Conservation (phyloP, 148 eudicot genomes). For the Simmondsia chinensis region DNA sequence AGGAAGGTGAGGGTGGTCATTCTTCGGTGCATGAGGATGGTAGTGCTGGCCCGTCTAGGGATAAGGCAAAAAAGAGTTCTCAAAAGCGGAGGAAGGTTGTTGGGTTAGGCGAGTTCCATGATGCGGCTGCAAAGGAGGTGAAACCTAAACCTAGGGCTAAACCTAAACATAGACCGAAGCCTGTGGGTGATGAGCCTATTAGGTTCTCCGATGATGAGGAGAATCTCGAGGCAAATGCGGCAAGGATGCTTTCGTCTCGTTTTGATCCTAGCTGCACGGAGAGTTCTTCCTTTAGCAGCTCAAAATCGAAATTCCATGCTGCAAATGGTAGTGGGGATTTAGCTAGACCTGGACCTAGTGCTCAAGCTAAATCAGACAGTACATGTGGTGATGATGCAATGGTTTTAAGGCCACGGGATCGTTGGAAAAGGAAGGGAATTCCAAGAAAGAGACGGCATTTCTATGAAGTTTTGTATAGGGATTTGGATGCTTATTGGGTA, state of each 20-base stretch:
- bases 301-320: conserved; percentile 24
- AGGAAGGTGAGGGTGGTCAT: conserved; percentile 27
- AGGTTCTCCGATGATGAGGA: conserved; percentile 49
- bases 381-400: conserved; percentile 49
- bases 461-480: conserved; percentile 49
- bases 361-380: conserved; percentile 25
- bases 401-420: conserved; percentile 53
- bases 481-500: conserved; percentile 62
- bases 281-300: conserved; percentile 36
- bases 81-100: conserved; percentile 36
- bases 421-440: conserved; percentile 34
- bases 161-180: too few relatives aligned
- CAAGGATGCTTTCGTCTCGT: conserved; percentile 96
- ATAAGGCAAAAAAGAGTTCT: conserved; percentile 26
- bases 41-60: conserved; percentile 26
- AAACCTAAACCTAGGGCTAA: conserved; percentile 15
- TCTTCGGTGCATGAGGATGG: conserved; percentile 25
- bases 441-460: conserved; percentile 63
- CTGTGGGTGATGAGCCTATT: conserved; percentile 17
- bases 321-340: conserved; percentile 23
- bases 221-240: conserved; percentile 93
- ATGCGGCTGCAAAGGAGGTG: conserved; percentile 20
- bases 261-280: conserved; percentile 86
- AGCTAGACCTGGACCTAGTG: conserved; percentile 13
- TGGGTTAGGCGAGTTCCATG: conserved; percentile 23